phyloP scores from a whole-genome alignment of 129 eudicot species.

The Chrysanthemum makinoi region DNA sequence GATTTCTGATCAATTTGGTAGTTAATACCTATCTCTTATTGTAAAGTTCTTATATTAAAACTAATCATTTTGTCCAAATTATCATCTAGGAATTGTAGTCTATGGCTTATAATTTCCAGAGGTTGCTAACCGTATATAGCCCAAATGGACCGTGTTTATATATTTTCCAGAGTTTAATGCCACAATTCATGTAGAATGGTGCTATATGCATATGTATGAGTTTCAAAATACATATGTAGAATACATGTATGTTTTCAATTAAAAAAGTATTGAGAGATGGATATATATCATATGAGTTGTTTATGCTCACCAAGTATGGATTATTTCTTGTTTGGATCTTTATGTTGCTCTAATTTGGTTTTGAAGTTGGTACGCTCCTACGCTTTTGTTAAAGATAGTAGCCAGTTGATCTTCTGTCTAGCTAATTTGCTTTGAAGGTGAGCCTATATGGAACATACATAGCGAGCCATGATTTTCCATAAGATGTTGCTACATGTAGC shows the following conservation, averaged over 20 bases:
- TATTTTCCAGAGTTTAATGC: not conserved
- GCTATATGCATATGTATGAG: not conserved
- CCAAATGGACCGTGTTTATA: not conserved
- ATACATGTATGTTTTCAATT: constrained; percentile 2
- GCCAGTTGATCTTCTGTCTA: not conserved
- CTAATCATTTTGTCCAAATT: constrained; percentile 5
- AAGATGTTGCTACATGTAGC: not conserved
- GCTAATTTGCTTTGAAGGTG: not conserved
- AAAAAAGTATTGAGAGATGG: constrained; percentile 8
- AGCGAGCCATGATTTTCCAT: constrained; percentile 11
- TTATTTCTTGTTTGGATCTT: not conserved
- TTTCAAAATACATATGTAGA: constrained; percentile 7
- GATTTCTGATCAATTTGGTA: not conserved
- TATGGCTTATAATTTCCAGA: not conserved
- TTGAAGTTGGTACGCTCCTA: constrained; percentile 8
- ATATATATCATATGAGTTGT: not conserved
- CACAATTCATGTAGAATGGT: not conserved
- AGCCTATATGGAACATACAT: not conserved
- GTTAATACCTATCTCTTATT: not conserved
- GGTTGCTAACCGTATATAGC: not conserved
- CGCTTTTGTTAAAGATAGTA: not conserved
- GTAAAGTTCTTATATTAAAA: not conserved
- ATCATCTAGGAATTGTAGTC: constrained; percentile 15
- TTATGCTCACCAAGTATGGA: not conserved
- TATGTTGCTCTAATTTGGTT: constrained; percentile 6